A percentile compares a stretch with the other conserved stretches of the same genome.
phyloP scores from a whole-genome alignment of 345 rosid species.

The Mallotus nudiflorus region DNA sequence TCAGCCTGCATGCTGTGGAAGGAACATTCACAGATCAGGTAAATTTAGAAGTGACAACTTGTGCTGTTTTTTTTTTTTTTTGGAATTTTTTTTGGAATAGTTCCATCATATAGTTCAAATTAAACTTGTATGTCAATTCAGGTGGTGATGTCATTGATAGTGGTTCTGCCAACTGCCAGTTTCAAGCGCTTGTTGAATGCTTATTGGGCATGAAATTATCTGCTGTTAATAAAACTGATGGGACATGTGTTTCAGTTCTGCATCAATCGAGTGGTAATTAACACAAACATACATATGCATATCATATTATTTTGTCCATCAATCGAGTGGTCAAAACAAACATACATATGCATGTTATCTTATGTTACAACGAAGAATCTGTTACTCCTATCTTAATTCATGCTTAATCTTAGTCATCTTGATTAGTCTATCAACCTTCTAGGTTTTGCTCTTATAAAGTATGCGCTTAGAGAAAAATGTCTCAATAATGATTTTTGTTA shows the following conservation, averaged over 20 bases:
- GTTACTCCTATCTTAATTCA: neutral
- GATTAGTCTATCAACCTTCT: neutral
- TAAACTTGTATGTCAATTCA: constrained; percentile 4
- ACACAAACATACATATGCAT: neutral
- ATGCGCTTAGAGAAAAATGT: no score
- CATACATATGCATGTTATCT: no score
- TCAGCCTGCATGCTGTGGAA: constrained; percentile 57
- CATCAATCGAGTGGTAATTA: constrained; percentile 87
- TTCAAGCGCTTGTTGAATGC: constrained; percentile 68
- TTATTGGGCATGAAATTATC: constrained; percentile 73
- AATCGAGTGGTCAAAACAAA: no score
- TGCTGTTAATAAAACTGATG: constrained; percentile 42
- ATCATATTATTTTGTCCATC: no score
- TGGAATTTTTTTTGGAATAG: neutral
- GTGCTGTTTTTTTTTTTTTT: no score
- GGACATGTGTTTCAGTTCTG: constrained; percentile 49
- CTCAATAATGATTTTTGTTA: no score
- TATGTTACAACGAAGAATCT: no score
- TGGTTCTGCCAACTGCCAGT: constrained; percentile 42
- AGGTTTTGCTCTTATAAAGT: neutral
- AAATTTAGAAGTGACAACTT: constrained; percentile 6
- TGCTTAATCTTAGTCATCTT: neutral
- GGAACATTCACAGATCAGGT: constrained; percentile 39
- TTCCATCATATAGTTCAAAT: neutral
- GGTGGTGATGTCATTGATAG: constrained; percentile 24